Evolutionary conservation across 2,329 filamentous ascomycete genomes (phyloP).

Genomic region (Boeremia lycopersici): DNA sequence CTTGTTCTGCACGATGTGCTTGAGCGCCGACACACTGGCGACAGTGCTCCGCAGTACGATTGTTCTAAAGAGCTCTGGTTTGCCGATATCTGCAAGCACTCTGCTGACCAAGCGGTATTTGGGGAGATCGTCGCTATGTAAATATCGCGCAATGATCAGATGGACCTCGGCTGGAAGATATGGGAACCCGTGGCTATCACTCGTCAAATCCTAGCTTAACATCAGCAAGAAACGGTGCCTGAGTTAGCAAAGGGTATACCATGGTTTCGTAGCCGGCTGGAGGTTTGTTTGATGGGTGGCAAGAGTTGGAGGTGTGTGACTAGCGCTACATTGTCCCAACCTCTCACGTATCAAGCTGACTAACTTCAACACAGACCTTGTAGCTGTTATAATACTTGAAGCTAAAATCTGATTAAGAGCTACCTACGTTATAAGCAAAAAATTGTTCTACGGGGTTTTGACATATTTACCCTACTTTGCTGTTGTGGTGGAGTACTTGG

Average conservation of each 20-base stretch:
- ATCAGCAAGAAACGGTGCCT: not conserved
- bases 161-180: constrained; percentile 23
- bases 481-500: too few relatives aligned
- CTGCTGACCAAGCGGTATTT: constrained; percentile 20
- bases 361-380: too few relatives aligned
- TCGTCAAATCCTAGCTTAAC: not conserved
- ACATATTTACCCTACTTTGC: too few relatives aligned
- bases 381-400: too few relatives aligned
- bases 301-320: too few relatives aligned
- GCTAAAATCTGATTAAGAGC: too few relatives aligned
- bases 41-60: constrained; percentile 18
- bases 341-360: too few relatives aligned
- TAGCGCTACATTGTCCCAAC: too few relatives aligned
- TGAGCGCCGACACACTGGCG: constrained; percentile 14
- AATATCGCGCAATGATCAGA: constrained; percentile 12
- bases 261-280: not conserved
- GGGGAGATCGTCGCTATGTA: constrained; percentile 13
- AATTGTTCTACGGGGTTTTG: too few relatives aligned
- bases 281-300: not conserved
- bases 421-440: too few relatives aligned
- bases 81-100: constrained; percentile 4
- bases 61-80: constrained; percentile 14
- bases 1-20: constrained; percentile 2
- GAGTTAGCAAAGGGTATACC: not conserved
- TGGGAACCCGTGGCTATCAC: not conserved